Percentiles rank a stretch among this genome's conserved stretches.
Evolutionary conservation across 2,329 filamentous ascomycete species (phyloP).

Genomic region (Colletotrichum sojae): DNA sequence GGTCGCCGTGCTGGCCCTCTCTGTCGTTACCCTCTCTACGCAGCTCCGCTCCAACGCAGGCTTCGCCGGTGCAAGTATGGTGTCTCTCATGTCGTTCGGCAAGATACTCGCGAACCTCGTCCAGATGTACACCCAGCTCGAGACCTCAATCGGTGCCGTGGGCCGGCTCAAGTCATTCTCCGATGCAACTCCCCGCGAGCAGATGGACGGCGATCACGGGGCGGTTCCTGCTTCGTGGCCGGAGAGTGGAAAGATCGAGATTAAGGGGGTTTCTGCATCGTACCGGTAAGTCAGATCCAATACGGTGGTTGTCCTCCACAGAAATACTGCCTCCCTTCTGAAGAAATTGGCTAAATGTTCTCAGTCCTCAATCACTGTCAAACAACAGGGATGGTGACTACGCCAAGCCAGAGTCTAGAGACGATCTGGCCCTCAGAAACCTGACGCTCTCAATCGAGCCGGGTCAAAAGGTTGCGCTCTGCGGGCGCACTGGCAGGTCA

Average conservation of each 20-base stretch:
- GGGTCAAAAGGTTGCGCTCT: not conserved
- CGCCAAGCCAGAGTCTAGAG: not conserved
- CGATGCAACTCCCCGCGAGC: conserved; percentile 43
- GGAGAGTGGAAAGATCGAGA: conserved; percentile 45
- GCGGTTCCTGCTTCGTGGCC: conserved; percentile 49
- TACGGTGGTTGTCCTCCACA: too few relatives aligned
- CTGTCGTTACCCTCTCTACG: conserved; percentile 61
- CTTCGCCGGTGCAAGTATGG: conserved; percentile 55
- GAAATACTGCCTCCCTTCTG: too few relatives aligned
- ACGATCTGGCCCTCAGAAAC: not conserved
- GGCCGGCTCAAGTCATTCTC: conserved; percentile 47
- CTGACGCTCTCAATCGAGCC: not conserved
- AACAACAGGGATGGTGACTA: not conserved
- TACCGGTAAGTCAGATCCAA: conserved; percentile 44
- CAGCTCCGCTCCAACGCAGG: conserved; percentile 53
- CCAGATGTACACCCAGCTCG: conserved; percentile 49
- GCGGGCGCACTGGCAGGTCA: conserved; percentile 5
- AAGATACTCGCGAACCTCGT: conserved; percentile 49
- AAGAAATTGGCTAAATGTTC: too few relatives aligned
- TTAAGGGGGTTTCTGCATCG: conserved; percentile 50
- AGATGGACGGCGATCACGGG: conserved; percentile 18
- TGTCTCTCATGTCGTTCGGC: conserved; percentile 55
- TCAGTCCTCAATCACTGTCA: not conserved
- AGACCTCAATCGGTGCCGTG: conserved; percentile 48
- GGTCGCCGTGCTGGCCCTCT: conserved; percentile 61